Base-by-base conservation (phyloP, 208 protist genomes). In the Leishmania gerbilli region DNA sequence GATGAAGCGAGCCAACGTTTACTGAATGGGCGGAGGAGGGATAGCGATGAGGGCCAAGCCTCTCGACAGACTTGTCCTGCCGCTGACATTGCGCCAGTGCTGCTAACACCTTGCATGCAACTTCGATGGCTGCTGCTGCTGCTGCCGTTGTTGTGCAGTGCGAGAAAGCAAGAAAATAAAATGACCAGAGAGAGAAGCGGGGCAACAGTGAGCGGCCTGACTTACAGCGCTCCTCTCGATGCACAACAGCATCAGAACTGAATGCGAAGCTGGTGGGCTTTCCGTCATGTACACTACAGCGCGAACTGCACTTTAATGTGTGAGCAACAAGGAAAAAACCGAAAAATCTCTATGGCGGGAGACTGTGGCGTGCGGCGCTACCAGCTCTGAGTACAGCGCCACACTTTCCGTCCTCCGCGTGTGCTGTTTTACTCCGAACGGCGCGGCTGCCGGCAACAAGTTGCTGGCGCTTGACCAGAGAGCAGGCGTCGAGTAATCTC, bases 1-100 rank as follows among this genome's bases (percentile, higher is more conserved):
- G 65, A 99, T 99, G 98, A 99, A 98, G 84, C 96, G 91, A n/a
- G 92, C 93, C n/a, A 94, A 98, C 80, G 79, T 96, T 45, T 98
- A 95, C 71, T 96, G 88, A 80, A 47, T 71, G 37, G 24, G n/a
- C 40, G 7, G n/a, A 45, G 24, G 27, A 7, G 8, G 21, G 21
- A 53, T 6, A n/a, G 45, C 47, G 40, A 34, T 24, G 27, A 55
- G 40, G 40, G 3, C 27, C 9, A 31, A 15, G 21, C 45, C 42
- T 55, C 47, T 53, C 6, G 45, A 74, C 42, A 21, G 17, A 74
- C 11, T 55, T 74, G 5, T 21, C 27, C 24, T 21, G 11, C 19
- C 24, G 21, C 40, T 51, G 21, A 13, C 49, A 9, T 74, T 13
- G 27, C 27, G 27, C 45, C 7, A 1, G 69, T 15, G 42, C 45